These are phyloP conservation scores for Aspergillus diversus DNA, from an alignment of 495 filamentous ascomycete species.

Conservation along the genomic window DNA sequence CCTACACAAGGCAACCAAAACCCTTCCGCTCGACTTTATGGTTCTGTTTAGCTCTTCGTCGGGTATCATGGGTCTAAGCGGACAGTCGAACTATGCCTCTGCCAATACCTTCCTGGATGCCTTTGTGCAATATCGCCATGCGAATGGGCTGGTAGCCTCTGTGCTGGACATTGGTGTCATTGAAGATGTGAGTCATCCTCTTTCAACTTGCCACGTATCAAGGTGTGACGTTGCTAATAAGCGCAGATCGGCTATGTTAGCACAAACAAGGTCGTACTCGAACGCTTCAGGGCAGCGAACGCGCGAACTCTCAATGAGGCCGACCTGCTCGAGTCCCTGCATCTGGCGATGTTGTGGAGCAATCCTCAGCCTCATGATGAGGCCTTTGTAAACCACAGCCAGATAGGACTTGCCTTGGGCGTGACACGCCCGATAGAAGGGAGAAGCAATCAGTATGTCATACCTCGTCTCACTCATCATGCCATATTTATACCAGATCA, in stretches of 20 bases:
- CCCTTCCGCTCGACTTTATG: conserved; percentile 47
- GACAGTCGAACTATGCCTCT: conserved; percentile 44
- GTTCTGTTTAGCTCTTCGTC: conserved; percentile 39
- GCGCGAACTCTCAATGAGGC: not conserved
- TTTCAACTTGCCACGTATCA: conserved; percentile 21
- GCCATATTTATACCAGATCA: not conserved
- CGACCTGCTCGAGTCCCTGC: not conserved
- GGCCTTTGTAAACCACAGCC: conserved; percentile 9
- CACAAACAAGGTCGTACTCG: not conserved
- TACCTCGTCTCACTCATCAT: not conserved
- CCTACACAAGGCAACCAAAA: conserved; percentile 53
- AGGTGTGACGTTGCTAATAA: not conserved
- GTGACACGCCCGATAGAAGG: not conserved
- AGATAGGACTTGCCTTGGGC: conserved; percentile 18
- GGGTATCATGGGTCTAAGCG: conserved; percentile 34
- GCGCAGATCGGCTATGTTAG: not conserved
- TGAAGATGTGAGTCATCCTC: conserved; percentile 32
- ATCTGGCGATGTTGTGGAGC: not conserved
- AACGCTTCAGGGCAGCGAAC: not conserved
- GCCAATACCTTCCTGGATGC: conserved; percentile 42
- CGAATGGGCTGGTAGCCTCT: conserved; percentile 29
- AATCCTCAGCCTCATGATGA: not conserved
- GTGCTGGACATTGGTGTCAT: conserved; percentile 39
- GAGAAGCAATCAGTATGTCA: not conserved
- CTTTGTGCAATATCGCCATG: conserved; percentile 35